Evolutionary conservation across 2,329 filamentous ascomycete species (phyloP).

Genomic region (Cylindrodendrum hubeiense): DNA sequence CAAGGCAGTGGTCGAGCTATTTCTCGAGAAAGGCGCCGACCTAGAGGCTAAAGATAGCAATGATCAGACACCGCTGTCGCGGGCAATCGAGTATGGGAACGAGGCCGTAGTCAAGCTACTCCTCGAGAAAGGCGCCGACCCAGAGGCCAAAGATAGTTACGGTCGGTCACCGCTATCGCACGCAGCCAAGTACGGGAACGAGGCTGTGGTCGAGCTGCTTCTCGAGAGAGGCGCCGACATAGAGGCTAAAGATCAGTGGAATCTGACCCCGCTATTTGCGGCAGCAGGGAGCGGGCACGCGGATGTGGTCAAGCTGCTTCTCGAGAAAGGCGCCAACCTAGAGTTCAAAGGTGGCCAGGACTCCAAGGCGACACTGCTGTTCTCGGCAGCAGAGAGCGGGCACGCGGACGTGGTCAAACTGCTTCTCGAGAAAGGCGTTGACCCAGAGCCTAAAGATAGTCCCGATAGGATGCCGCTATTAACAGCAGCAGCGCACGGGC

Average conservation of each 20-base stretch:
- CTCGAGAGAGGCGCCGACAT: background rate
- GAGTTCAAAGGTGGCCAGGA: background rate
- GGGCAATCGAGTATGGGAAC: background rate
- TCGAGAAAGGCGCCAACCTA: background rate
- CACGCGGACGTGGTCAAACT: conserved; percentile 1
- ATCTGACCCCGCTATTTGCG: background rate
- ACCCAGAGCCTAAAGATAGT: background rate
- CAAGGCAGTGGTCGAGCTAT: background rate
- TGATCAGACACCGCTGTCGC: background rate
- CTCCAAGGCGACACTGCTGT: background rate
- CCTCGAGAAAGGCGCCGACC: background rate
- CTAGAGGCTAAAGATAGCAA: background rate
- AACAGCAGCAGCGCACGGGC: background rate
- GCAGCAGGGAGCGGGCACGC: background rate
- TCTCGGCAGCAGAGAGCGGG: background rate
- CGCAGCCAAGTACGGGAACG: background rate
- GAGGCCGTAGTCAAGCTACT: background rate
- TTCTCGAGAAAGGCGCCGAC: background rate
- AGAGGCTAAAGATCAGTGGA: background rate
- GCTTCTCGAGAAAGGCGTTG: conserved; percentile 15
- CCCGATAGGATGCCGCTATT: background rate
- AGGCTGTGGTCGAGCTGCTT: background rate
- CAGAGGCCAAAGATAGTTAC: background rate
- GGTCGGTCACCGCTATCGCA: background rate
- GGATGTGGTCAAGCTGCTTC: background rate